A percentile compares a stretch with the other conserved stretches of the same genome.
These are phyloP conservation scores for Diaporthe vexans DNA, from an alignment of 2,329 filamentous ascomycete species.

Conservation along the genomic window DNA sequence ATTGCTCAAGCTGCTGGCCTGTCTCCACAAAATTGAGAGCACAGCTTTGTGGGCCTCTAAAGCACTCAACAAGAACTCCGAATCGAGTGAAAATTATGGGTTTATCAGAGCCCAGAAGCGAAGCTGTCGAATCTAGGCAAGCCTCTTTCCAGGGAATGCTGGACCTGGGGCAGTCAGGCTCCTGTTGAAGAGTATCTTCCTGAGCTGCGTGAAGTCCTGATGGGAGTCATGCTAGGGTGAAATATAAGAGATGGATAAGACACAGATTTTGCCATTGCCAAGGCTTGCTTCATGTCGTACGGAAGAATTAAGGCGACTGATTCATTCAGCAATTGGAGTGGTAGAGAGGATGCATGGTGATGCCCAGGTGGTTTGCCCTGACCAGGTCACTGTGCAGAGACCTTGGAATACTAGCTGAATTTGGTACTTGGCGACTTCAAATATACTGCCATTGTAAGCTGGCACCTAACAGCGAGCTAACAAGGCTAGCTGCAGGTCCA, in stretches of 20 bases:
- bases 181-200: not conserved
- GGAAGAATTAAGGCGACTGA: not conserved
- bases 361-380: not conserved
- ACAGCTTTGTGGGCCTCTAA: not conserved
- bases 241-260: not conserved
- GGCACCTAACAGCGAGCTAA: not conserved
- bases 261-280: not conserved
- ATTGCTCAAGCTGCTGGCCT: not conserved
- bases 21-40: not conserved
- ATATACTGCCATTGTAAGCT: not conserved
- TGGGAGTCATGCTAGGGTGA: not conserved
- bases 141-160: too few species aligned
- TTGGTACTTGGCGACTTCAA: not conserved
- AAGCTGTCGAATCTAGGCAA: not conserved
- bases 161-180: not conserved
- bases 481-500: not conserved
- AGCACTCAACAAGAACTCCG: not conserved
- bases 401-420: not conserved
- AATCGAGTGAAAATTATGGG: fast-evolving
- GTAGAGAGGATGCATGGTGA: not conserved
- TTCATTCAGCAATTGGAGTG: not conserved
- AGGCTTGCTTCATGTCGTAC: not conserved
- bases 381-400: not conserved
- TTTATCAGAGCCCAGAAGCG: too few species aligned
- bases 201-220: not conserved